Evolutionary conservation across 148 eudicot species (phyloP).

Genomic region (Chenopodium berlandieri): DNA sequence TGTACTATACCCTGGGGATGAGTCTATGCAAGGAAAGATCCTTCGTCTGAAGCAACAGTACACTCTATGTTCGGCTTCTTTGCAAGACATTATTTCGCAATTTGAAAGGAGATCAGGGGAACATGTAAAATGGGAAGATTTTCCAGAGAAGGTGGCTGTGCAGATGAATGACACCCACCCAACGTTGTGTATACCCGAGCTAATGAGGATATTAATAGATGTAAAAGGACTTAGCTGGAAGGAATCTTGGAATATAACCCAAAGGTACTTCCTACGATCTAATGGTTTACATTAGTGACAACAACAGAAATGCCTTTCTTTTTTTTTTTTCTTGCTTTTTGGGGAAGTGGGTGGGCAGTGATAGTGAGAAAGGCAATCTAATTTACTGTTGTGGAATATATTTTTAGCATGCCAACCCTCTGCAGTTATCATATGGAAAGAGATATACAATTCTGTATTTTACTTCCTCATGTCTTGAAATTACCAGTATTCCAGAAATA

Average conservation of each 20-base stretch:
- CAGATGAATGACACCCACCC: slow-evolving; percentile 99
- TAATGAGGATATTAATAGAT: slow-evolving; percentile 81
- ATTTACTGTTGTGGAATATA: neutral
- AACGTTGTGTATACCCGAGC: slow-evolving; percentile 93
- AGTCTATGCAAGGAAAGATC: slow-evolving; percentile 68
- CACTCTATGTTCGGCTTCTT: slow-evolving; percentile 90
- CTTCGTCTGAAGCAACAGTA: slow-evolving; percentile 92
- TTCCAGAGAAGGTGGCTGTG: slow-evolving; percentile 88
- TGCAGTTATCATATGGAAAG: neutral
- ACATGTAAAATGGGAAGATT: slow-evolving; percentile 63
- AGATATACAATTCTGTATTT: neutral
- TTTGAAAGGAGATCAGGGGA: slow-evolving; percentile 83
- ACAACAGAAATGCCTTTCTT: neutral
- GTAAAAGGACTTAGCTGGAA: slow-evolving; percentile 79
- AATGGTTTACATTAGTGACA: neutral
- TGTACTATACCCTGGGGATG: slow-evolving; percentile 89
- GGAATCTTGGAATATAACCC: slow-evolving; percentile 79
- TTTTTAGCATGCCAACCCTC: neutral
- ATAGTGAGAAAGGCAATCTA: neutral
- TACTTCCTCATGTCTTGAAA: neutral
- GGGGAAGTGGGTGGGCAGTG: neutral
- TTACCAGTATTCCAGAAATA: neutral
- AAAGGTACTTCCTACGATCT: slow-evolving; percentile 42
- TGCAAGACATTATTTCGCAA: slow-evolving; percentile 81
- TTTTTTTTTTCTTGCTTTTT: neutral